Evolutionary conservation across 352 stramenopile genomes (phyloP).

Genomic region (Blastocystis sp.): DNA sequence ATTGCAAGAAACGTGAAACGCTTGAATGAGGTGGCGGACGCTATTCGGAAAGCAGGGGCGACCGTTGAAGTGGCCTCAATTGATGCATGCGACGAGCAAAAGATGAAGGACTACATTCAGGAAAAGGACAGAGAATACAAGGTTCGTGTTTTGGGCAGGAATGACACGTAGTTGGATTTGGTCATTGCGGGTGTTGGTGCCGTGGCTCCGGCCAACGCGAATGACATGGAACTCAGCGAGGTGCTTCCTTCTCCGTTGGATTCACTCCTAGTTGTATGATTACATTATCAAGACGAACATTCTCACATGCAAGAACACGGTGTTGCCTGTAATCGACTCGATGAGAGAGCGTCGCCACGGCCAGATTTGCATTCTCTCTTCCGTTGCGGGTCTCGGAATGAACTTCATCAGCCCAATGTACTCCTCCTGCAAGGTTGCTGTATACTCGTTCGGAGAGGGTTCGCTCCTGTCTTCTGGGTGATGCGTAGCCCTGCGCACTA

Average conservation of each 20-base stretch:
- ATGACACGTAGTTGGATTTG: constrained; percentile 27
- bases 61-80: constrained; percentile 32
- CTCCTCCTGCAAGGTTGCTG: constrained; percentile 59
- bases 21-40: constrained; percentile 39
- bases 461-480: background rate
- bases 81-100: constrained; percentile 27
- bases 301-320: constrained; percentile 40
- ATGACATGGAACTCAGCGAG: background rate
- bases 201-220: constrained; percentile 14
- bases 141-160: background rate
- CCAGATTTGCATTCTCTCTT: constrained; percentile 69
- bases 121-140: constrained; percentile 20
- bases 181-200: constrained; percentile 40
- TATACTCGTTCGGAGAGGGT: constrained; percentile 55
- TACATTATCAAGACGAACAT: constrained; percentile 45
- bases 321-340: constrained; percentile 49
- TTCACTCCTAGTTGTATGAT: constrained; percentile 48
- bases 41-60: constrained; percentile 31
- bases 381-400: constrained; percentile 63
- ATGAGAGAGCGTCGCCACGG: constrained; percentile 56
- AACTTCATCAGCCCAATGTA: constrained; percentile 66
- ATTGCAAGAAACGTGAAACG: constrained; percentile 47
- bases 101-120: constrained; percentile 42
- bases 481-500: constrained; percentile 23
- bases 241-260: background rate